These are phyloP conservation scores for Furcasterigmium furcatum DNA, from an alignment of 2,329 filamentous ascomycete species.

Conservation along the genomic window DNA sequence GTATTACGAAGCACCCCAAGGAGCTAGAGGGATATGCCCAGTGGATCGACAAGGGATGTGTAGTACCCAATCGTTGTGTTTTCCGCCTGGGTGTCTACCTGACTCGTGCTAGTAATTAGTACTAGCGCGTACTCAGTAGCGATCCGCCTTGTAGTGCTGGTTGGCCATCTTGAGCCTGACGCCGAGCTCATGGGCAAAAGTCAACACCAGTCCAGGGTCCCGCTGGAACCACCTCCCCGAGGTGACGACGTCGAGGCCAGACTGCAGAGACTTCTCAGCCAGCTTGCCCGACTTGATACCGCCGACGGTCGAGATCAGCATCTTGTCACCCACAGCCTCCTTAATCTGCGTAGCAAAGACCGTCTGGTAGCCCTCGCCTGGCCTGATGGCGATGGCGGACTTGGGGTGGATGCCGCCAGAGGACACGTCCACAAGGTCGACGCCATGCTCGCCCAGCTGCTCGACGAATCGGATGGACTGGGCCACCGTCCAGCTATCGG, in stretches of 20 bases:
- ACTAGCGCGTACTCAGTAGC: no score
- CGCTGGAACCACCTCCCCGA: conserved; percentile 51
- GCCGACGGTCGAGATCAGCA: conserved; percentile 39
- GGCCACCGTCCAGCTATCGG: no score
- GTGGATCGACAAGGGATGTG: no score
- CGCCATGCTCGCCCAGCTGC: no score
- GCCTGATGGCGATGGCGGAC: conserved; percentile 55
- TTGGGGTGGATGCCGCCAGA: conserved; percentile 58
- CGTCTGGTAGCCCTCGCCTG: conserved; percentile 64
- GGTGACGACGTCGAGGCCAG: conserved; percentile 42
- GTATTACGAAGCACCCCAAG: no score
- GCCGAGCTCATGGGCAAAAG: conserved; percentile 48
- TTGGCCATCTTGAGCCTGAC: conserved; percentile 39
- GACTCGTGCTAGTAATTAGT: no score
- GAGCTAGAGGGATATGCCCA: no score
- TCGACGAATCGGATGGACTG: conserved; percentile 61
- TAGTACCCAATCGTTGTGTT: no score
- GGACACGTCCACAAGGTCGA: conserved; percentile 71
- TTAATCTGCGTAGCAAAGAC: conserved; percentile 65
- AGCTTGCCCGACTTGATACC: conserved; percentile 36
- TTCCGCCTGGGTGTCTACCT: no score
- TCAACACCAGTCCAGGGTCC: conserved; percentile 50
- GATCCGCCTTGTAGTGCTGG: no score
- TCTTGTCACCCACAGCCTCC: conserved; percentile 56
- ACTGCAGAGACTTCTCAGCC: conserved; percentile 41